Evolutionary conservation across 2,329 filamentous ascomycete genomes (phyloP).

Genomic region (Emericellopsis atlantica): DNA sequence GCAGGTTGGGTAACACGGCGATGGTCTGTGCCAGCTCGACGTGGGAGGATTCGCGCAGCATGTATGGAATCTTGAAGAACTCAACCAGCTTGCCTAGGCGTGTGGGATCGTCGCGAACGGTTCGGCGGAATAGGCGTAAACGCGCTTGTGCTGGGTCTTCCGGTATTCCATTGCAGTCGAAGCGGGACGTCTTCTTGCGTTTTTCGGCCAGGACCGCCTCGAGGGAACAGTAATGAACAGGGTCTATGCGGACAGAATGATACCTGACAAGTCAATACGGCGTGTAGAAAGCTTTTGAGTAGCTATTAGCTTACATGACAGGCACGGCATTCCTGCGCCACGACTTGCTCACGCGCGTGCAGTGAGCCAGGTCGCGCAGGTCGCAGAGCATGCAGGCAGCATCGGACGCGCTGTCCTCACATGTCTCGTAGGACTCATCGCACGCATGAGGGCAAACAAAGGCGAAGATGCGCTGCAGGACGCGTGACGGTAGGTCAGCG

Average conservation of each 20-base stretch:
- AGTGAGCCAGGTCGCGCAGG: constrained; percentile 75
- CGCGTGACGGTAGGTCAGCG: constrained; percentile 47
- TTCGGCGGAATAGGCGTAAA: constrained; percentile 67
- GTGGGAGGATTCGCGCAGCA: constrained; percentile 82
- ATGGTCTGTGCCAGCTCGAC: constrained; percentile 76
- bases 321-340: constrained; percentile 49
- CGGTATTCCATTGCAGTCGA: constrained; percentile 65
- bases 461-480: constrained; percentile 67
- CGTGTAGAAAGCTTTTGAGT: too few relatives aligned
- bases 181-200: constrained; percentile 61
- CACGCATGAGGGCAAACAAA: constrained; percentile 72
- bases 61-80: constrained; percentile 84
- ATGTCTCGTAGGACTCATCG: constrained; percentile 69
- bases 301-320: constrained; percentile 43
- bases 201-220: constrained; percentile 71
- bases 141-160: constrained; percentile 69
- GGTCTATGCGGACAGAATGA: constrained; percentile 81
- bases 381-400: constrained; percentile 90
- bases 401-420: constrained; percentile 66
- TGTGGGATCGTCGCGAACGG: constrained; percentile 64
- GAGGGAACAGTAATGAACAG: constrained; percentile 85
- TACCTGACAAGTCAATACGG: constrained; percentile 42
- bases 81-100: constrained; percentile 57
- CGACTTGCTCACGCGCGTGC: constrained; percentile 57
- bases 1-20: constrained; percentile 71